Base-by-base conservation (phyloP, 1,284 basidiomycete species). In the Pascua sp. region DNA sequence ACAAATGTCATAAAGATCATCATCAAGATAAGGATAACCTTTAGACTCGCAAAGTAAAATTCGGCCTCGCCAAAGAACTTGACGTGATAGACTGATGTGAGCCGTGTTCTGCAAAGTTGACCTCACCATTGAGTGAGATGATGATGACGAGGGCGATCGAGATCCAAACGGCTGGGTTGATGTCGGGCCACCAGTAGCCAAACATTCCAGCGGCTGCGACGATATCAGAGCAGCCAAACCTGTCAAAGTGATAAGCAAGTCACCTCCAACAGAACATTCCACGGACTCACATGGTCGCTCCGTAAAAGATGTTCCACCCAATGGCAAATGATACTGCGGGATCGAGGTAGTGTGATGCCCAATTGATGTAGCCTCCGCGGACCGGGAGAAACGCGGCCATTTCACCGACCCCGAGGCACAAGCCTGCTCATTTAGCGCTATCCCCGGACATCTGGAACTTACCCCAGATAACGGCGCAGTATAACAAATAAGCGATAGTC, bases 281-380 rank as follows among this genome's bases (percentile, higher is more conserved):
- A 7, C 24, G 7, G 7, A 46, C 53, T 47, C 4, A 53, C 56
- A 53, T 62, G 4, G 57, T 61, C 18, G 61, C 55, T 1, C 59
- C 52, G 49, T 63, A 59, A 44, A 66, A 61, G 49, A 59, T 65
- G 47, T 71, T 70, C 60, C 65, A 70, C 0, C 67, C 67, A 12
- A 66, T 51, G 2, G 49, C 49, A 24, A 51, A 51, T 8, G 41
- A 42, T 4, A 38, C 41, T 2, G 59, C 62, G 2, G 46, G 45
- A 41, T 63, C 62, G 24, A 61, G 38, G 17, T 51, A 63, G 46
- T 56, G 53, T 18, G 40, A 24, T 4, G 62, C 56, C 59, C 59
- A 63, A 24, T 48, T 47, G 36, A 63, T 58, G 52, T 56, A 55
- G 12, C 62, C 62, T 10, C 62, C 62, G 11, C 48, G 59, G 24